Conservation (phyloP, 2,329 filamentous ascomycete species). For the Verticillium longisporum region DNA sequence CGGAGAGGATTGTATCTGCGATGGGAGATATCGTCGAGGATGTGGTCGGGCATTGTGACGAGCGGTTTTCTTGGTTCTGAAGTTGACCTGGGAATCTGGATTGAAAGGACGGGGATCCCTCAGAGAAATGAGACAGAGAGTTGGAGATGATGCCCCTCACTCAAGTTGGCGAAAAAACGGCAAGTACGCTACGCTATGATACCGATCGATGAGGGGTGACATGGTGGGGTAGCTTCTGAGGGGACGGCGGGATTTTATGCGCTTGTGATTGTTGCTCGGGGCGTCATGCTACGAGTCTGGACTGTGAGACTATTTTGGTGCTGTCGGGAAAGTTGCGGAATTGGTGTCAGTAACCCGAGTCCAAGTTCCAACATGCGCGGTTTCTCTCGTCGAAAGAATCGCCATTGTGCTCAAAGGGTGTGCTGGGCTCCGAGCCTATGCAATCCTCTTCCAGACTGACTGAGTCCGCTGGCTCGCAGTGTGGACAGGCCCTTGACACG, state of each 20-base stretch:
- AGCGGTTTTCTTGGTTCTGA: neutral
- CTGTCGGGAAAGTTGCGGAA: neutral
- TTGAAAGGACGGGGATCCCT: neutral
- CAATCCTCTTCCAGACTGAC: no score
- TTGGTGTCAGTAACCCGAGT: neutral
- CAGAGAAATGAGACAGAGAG: neutral
- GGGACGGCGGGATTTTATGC: neutral
- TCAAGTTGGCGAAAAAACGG: neutral
- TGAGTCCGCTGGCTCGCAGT: no score
- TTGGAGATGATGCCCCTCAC: neutral
- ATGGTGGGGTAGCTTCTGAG: conserved; percentile 7
- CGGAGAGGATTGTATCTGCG: conserved; percentile 87
- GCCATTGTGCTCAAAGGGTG: neutral
- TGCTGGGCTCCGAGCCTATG: neutral
- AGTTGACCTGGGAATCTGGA: neutral
- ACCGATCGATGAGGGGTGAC: neutral
- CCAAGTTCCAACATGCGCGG: neutral
- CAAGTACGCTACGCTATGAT: neutral
- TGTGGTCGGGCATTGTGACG: conserved; percentile 59
- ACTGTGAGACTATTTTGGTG: neutral
- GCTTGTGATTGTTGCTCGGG: neutral
- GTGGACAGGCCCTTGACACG: no score
- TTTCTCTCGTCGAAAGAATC: neutral
- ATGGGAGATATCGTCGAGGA: conserved; percentile 94
- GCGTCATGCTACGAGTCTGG: neutral